Evolutionary conservation across 768 basidiomycete genomes (phyloP), one percentile per base, ranked within the genome.

Genomic region (Hericium erinaceus): DNA sequence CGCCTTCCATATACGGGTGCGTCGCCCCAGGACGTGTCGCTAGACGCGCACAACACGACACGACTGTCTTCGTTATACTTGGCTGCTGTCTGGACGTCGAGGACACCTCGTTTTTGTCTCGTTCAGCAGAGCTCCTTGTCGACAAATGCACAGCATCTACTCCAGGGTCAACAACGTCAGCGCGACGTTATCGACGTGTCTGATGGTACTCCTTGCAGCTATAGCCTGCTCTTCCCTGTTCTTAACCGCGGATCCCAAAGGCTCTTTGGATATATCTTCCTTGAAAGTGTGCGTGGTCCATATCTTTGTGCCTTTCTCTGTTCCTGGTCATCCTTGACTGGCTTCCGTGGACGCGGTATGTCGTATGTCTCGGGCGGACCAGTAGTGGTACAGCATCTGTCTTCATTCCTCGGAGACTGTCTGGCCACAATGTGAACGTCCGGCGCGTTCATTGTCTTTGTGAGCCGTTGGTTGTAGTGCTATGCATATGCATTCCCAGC

Each of bases 201-300:
- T 84, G 62, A 87, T 91, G 84, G 77, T 74, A 6, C 75, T 92
- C 22, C 75, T 92, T 40, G 82, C 72, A 0, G 77, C 81, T 59
- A 81, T 95, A 54, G 82, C 93, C 0, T 68, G 92, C 7, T 87
- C 89, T 2, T 85, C 90, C 0, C 78, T 89, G 60, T 56, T 87
- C 41, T 80, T 89, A 67, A 77, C 74, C 5, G 75, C 82, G 12
- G 70, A 79, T 48, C 78, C 88, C 1, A 76, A 77, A 51, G 86
- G 84, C 20, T 72, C 74, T 15, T 58, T 92, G 12, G 72, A 75
- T 22, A 74, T 92, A 37, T 74, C 80, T 8, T 80, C 83, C 5
- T 72, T 94, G 49, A 87, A 89, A 78, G 89, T 94, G 91, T 92
- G 57, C 70, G 86, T 74, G 7, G n/a, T 48, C 33, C 9, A 33